Base-by-base conservation (phyloP, 805 yeast species). In the Wickerhamomyces bisporus region DNA sequence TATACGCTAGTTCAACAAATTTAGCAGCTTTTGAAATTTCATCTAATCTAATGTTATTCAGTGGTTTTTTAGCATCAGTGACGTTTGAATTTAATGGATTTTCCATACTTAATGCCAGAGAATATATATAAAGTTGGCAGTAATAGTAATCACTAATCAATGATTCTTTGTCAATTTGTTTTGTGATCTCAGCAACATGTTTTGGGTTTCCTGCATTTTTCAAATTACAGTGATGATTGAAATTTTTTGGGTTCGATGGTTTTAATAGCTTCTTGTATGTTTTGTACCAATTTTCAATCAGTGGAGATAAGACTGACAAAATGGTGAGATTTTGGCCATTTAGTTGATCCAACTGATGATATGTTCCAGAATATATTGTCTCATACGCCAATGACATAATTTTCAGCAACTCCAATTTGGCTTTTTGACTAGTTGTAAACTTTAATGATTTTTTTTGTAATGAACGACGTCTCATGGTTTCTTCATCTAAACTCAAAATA, bases 351-450 rank as follows among this genome's bases (percentile, higher is more conserved):
- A 71, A 51, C 47, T 72, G 79, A 28, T 32, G 3, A 79, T 77
- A 44, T 73, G 25, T 77, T 34, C 72, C 75, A 38, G 82, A 81
- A 56, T 89, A 89, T 15, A 89, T 66, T 2, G 91, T 77, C 49
- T 86, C 95, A 57, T 86, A 87, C 27, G 93, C 94, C 35, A 88
- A 65, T 1, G 89, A 76, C 61, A 83, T 75, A 45, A 89, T 83
- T 53, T 84, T 84, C 25, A 87, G 61, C 27, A 89, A 61, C 51
- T 86, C 96, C 24, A 89, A 66, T 45, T 83, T 83, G 3, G 96
- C 96, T 49, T 73, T 73, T 50, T 87, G 95, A 19, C 69, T 59
- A 10, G 55, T 53, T 0, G 86, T 73, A 48, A 88, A 84, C 33
- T 66, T 69, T 30, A 82, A 19, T 1, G 40, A 58, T n/a, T 49